Percentiles rank a stretch among this genome's conserved stretches.
Conservation (phyloP, 2,329 filamentous ascomycete species). For the Aspergillus phoenicis region DNA sequence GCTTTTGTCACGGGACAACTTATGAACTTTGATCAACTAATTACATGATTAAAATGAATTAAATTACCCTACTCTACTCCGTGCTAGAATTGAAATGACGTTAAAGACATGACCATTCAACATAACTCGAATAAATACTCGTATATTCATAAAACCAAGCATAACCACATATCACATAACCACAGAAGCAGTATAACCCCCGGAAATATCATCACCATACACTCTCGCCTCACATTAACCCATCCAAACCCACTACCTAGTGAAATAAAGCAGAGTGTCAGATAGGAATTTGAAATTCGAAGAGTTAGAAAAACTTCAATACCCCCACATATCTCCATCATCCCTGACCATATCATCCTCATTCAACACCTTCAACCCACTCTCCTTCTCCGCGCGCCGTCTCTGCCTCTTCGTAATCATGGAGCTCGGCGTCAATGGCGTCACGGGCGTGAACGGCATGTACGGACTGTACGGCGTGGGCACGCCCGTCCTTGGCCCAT, state of each 20-base stretch:
- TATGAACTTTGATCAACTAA: too few relatives aligned
- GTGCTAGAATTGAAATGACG: too few relatives aligned
- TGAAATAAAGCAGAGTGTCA: too few relatives aligned
- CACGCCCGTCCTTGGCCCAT: conserved; percentile 50
- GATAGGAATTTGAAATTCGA: too few relatives aligned
- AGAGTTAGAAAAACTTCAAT: background rate
- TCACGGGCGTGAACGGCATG: conserved; percentile 54
- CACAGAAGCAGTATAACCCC: too few relatives aligned
- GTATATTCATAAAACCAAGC: background rate
- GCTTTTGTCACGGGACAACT: too few relatives aligned
- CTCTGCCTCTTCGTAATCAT: conserved; percentile 49
- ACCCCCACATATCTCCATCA: conserved; percentile 52
- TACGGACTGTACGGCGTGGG: conserved; percentile 55
- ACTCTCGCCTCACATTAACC: background rate
- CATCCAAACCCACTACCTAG: too few relatives aligned
- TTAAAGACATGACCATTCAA: too few relatives aligned
- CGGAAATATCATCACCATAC: background rate
- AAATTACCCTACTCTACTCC: too few relatives aligned
- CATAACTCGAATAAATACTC: too few relatives aligned
- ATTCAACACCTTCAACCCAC: conserved; percentile 47
- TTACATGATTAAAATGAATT: too few relatives aligned
- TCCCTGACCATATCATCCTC: conserved; percentile 52
- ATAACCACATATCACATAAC: background rate
- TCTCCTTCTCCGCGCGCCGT: conserved; percentile 45
- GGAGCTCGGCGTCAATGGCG: conserved; percentile 51